Percentiles rank a stretch among this genome's conserved stretches.
These are phyloP conservation scores for Capsella bursapastoris DNA, from an alignment of 345 rosid genomes.

Conservation along the genomic window DNA sequence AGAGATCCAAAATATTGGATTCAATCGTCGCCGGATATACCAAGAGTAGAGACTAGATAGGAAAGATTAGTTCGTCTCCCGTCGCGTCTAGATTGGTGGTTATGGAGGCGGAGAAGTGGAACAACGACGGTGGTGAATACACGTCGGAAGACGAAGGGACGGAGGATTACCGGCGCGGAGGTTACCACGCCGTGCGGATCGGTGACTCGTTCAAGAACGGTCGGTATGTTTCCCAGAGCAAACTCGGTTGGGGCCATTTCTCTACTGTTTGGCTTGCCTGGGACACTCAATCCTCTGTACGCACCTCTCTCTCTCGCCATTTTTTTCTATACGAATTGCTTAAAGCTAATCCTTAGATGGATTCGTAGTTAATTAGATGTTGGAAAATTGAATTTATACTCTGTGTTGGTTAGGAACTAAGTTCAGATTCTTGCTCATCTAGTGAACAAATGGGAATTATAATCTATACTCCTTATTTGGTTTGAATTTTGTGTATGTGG, in stretches of 20 bases:
- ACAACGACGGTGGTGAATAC: slow-evolving; percentile 66
- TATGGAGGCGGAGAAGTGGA: slow-evolving; percentile 64
- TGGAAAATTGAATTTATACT: neutral
- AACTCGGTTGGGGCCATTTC: slow-evolving; percentile 99
- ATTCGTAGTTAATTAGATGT: neutral
- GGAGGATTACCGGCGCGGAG: slow-evolving; percentile 87
- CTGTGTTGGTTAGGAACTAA: neutral
- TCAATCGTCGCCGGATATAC: slow-evolving; percentile 29
- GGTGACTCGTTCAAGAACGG: slow-evolving; percentile 89
- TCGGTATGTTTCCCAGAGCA: slow-evolving; percentile 77
- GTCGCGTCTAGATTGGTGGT: slow-evolving; percentile 25
- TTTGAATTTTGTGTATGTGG: neutral
- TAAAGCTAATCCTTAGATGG: neutral
- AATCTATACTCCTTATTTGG: neutral
- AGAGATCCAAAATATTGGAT: slow-evolving; percentile 29
- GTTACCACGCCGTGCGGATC: slow-evolving; percentile 82
- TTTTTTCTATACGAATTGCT: neutral
- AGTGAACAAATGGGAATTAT: neutral
- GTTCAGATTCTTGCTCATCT: neutral
- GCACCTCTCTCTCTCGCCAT: slow-evolving; percentile 13
- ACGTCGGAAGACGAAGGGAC: slow-evolving; percentile 96
- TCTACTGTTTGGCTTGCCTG: slow-evolving; percentile 98
- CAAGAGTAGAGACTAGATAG: slow-evolving; percentile 10
- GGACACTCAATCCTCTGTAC: slow-evolving; percentile 77
- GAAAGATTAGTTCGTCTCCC: neutral